Evolutionary conservation across 2,329 filamentous ascomycete genomes (phyloP).

Genomic region (Colletotrichum sojae): DNA sequence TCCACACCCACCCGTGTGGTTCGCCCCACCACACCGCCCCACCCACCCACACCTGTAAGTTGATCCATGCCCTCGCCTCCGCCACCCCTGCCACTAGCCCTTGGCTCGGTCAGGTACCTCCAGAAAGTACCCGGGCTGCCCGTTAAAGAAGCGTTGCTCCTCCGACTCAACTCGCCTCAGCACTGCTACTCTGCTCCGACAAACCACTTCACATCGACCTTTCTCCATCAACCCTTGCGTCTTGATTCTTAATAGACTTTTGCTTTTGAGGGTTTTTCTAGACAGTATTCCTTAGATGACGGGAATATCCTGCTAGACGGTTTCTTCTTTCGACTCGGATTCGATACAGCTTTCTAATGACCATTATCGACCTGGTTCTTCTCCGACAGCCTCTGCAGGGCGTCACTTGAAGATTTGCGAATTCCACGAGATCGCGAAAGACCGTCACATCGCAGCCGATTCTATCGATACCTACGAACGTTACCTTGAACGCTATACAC

Average conservation of each 20-base stretch:
- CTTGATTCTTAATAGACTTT: neutral
- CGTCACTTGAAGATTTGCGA: conserved; percentile 34
- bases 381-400: conserved; percentile 39
- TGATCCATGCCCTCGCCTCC: conserved; percentile 27
- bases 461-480: neutral
- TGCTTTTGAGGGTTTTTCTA: conserved; percentile 8
- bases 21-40: neutral
- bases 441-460: neutral
- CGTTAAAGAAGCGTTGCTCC: conserved; percentile 41
- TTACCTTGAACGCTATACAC: neutral
- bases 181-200: neutral
- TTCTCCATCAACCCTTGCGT: conserved; percentile 1
- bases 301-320: conserved; percentile 28
- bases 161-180: conserved; percentile 21
- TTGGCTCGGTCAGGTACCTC: conserved; percentile 27
- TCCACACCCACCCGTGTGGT: neutral
- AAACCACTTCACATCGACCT: neutral
- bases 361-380: conserved; percentile 33
- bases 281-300: conserved; percentile 28
- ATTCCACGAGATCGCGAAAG: conserved; percentile 16
- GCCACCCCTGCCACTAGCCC: conserved; percentile 28
- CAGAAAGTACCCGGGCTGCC: conserved; percentile 29
- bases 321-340: conserved; percentile 17
- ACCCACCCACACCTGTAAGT: conserved; percentile 6
- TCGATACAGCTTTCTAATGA: conserved; percentile 32